These are phyloP conservation scores for Fusarium floridanum DNA, from an alignment of 2,329 filamentous ascomycete species.

Conservation along the genomic window DNA sequence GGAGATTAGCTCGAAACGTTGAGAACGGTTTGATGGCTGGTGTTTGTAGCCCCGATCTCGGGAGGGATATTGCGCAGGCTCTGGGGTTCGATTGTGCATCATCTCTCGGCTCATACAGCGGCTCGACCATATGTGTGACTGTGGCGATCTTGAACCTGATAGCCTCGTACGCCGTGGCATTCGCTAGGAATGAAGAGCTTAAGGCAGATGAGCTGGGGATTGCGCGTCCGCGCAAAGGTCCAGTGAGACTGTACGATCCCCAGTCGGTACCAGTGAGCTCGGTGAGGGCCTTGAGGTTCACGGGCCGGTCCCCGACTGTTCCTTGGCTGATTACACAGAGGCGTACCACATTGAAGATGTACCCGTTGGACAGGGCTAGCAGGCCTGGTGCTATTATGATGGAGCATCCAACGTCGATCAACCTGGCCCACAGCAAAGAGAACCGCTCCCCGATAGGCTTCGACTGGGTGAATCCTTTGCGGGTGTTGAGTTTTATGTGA, in stretches of 20 bases:
- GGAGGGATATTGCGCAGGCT: background rate
- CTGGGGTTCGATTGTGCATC: too few relatives aligned
- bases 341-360: background rate
- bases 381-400: background rate
- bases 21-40: background rate
- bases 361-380: background rate
- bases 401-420: background rate
- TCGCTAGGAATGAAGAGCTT: conserved; percentile 5
- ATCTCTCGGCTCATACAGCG: background rate
- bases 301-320: background rate
- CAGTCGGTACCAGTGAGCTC: conserved; percentile 4
- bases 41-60: background rate
- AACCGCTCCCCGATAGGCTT: background rate
- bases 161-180: background rate
- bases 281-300: background rate
- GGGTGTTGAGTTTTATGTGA: background rate
- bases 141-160: background rate
- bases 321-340: background rate
- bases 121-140: background rate
- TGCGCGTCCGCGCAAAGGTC: background rate
- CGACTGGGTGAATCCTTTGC: background rate
- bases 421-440: background rate
- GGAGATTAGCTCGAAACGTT: background rate
- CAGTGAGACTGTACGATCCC: background rate
- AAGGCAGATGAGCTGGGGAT: background rate